Conservation (phyloP, 2,329 filamentous ascomycete genomes). For the Sphaerulina vaccinii region DNA sequence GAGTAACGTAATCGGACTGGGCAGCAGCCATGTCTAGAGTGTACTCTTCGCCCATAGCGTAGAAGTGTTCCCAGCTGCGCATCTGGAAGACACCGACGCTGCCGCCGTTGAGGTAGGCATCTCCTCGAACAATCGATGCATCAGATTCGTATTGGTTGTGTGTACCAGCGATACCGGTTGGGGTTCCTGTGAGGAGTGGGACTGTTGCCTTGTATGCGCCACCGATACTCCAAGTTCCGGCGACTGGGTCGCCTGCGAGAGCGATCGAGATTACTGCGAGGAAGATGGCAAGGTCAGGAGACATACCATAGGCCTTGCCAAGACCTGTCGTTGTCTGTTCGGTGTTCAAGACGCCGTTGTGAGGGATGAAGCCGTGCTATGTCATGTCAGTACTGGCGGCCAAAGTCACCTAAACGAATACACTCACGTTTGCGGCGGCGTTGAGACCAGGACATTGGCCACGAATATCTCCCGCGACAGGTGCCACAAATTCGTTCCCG, state of each 20-base stretch:
- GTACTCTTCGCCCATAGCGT: constrained; percentile 11
- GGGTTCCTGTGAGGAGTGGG: constrained; percentile 7
- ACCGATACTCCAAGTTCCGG: constrained; percentile 22
- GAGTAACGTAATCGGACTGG: constrained; percentile 1
- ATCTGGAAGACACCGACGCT: constrained; percentile 7
- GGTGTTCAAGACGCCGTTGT: constrained; percentile 31
- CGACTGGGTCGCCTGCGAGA: not conserved
- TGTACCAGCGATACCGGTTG: constrained; percentile 22
- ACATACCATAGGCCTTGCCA: not conserved
- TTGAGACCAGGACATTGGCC: constrained; percentile 33
- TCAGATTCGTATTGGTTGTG: constrained; percentile 40
- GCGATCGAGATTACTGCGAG: not conserved
- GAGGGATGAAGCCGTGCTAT: constrained; percentile 17
- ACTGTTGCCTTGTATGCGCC: constrained; percentile 5
- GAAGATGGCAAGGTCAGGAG: constrained; percentile 3
- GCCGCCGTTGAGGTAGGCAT: constrained; percentile 29
- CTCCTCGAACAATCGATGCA: constrained; percentile 33
- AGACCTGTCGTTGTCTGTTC: constrained; percentile 17
- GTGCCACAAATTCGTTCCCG: constrained; percentile 26
- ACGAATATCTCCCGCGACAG: constrained; percentile 25
- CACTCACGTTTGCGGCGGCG: too few species aligned
- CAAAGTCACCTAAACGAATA: not conserved
- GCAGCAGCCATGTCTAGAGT: constrained; percentile 19
- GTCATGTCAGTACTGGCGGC: not conserved
- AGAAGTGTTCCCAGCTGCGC: constrained; percentile 19